Evolutionary conservation across 164 flowering plant genomes (phyloP).

Genomic region (Vitis riparia): DNA sequence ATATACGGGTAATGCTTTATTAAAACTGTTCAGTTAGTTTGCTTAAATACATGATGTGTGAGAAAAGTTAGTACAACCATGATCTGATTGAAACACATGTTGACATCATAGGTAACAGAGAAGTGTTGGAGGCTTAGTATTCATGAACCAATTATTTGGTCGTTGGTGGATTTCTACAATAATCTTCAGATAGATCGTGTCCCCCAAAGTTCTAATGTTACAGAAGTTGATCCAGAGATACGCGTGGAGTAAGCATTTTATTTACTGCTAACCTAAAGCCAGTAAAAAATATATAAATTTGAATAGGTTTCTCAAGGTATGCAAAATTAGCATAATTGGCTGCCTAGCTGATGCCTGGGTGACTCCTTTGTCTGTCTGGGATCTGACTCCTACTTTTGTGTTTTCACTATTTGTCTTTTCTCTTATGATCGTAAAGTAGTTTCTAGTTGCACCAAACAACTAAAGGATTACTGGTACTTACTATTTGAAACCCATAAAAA

Average conservation of each 20-base stretch:
- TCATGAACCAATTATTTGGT: conserved; percentile 98
- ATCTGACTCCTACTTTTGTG: too few species aligned
- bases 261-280: conserved; percentile 1
- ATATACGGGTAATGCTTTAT: conserved; percentile 63
- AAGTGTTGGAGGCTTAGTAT: conserved; percentile 79
- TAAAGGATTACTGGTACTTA: too few species aligned
- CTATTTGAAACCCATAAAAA: too few species aligned
- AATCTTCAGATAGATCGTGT: conserved; percentile 76
- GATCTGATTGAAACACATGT: conserved; percentile 9
- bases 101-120: conserved; percentile 69
- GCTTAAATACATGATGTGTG: background rate
- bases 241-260: conserved; percentile 66
- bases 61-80: background rate
- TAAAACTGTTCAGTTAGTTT: background rate
- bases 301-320: background rate
- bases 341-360: background rate
- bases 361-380: too few species aligned
- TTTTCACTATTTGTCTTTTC: too few species aligned
- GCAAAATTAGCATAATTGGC: background rate
- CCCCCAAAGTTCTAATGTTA: conserved; percentile 55
- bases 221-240: conserved; percentile 96
- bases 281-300: too few species aligned
- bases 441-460: too few species aligned
- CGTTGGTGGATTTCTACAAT: conserved; percentile 65
- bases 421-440: too few species aligned